Conservation (phyloP, 2,329 filamentous ascomycete species). For the Tympanopsis confertula region DNA sequence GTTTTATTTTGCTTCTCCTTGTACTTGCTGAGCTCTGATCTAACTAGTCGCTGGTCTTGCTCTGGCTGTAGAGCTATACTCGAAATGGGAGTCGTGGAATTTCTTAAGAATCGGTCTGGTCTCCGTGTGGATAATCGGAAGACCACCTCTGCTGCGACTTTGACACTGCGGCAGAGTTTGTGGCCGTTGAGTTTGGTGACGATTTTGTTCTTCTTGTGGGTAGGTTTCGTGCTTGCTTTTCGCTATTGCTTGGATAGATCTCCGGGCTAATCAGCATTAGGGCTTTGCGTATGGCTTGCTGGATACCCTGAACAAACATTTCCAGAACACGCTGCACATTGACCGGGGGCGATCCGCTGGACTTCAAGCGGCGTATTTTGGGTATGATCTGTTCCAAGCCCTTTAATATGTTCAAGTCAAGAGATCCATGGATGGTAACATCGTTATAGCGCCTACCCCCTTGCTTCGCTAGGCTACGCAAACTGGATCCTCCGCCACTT, state of each 20-base stretch:
- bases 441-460: conserved; percentile 51
- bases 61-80: no score
- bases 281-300: conserved; percentile 35
- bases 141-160: background rate
- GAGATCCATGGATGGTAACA: conserved; percentile 28
- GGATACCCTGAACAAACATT: conserved; percentile 38
- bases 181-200: conserved; percentile 6
- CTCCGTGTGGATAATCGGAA: background rate
- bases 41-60: no score
- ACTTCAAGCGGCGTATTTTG: conserved; percentile 54
- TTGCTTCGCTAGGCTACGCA: conserved; percentile 54
- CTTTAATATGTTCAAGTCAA: conserved; percentile 4
- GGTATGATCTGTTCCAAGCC: conserved; percentile 22
- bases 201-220: background rate
- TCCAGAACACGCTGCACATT: conserved; percentile 42
- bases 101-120: background rate
- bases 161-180: background rate
- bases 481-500: conserved; percentile 55
- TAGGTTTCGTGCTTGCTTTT: conserved; percentile 1
- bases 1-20: no score
- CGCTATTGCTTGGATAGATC: background rate
- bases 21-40: no score
- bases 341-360: conserved; percentile 45
- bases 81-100: background rate
- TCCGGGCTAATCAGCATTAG: conserved; percentile 10